Evolutionary conservation across 352 stramenopile genomes (phyloP).

Genomic region (Globisporangium splendens): DNA sequence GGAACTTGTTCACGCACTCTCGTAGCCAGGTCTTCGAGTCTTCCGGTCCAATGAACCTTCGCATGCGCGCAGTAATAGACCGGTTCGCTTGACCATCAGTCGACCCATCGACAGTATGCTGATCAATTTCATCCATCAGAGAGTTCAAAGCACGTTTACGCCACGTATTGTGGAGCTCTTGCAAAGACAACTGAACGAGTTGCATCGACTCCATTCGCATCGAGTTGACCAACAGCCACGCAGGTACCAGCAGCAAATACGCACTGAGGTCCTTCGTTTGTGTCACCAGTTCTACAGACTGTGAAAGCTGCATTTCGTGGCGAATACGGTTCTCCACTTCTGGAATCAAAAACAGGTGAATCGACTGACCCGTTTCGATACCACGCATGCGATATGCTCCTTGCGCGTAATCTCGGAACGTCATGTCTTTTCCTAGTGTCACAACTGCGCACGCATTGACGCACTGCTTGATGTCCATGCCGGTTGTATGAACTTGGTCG

Average conservation of each 20-base stretch:
- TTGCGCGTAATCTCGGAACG: conserved; percentile 91
- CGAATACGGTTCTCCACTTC: conserved; percentile 89
- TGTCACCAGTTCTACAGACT: conserved; percentile 19
- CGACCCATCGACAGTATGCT: conserved; percentile 1
- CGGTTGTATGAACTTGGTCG: conserved; percentile 92
- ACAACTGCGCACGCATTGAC: conserved; percentile 86
- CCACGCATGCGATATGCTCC: conserved; percentile 91
- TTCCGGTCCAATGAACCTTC: conserved; percentile 57
- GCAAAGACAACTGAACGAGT: conserved; percentile 95
- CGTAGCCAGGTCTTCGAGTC: conserved; percentile 48
- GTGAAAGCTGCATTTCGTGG: conserved; percentile 61
- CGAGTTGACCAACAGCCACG: conserved; percentile 98
- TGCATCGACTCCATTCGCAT: conserved; percentile 99
- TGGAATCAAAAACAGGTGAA: conserved; percentile 91
- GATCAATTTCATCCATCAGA: conserved; percentile 78
- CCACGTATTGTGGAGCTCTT: conserved; percentile 98
- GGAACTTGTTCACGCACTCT: conserved; percentile 69
- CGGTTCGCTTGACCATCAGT: conserved; percentile 14
- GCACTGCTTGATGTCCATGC: conserved; percentile 92
- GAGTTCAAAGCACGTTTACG: conserved; percentile 93
- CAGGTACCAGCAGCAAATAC: conserved; percentile 77
- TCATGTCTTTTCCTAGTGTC: conserved; percentile 97
- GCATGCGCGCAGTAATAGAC: conserved; percentile 44
- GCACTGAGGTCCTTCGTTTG: conserved; percentile 32
- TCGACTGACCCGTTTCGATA: conserved; percentile 89